A percentile compares a stretch with the other conserved stretches of the same genome.
These are phyloP conservation scores for Moricandia moricandioides DNA, from an alignment of 345 rosid genomes.

Conservation along the genomic window DNA sequence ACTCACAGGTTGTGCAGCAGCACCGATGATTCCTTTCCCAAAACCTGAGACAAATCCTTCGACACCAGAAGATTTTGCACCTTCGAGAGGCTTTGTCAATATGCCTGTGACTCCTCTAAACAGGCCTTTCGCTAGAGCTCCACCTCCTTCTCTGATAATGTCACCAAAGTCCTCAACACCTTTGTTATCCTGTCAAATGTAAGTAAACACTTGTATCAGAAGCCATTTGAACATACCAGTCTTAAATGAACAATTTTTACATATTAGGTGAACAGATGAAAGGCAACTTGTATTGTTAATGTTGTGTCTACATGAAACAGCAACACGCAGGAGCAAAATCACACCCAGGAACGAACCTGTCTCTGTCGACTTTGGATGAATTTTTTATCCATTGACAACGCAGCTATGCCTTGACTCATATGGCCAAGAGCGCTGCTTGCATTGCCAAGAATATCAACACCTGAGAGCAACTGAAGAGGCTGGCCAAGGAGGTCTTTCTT, in stretches of 20 bases:
- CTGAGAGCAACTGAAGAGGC: slow-evolving; percentile 93
- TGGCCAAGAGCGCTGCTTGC: slow-evolving; percentile 99
- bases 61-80: slow-evolving; percentile 92
- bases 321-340: slow-evolving; percentile 10
- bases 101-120: slow-evolving; percentile 99
- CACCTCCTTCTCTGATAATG: slow-evolving; percentile 98
- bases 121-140: slow-evolving; percentile 94
- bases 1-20: slow-evolving; percentile 98
- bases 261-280: slow-evolving; percentile 1
- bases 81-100: slow-evolving; percentile 95
- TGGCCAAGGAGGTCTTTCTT: slow-evolving; percentile 94
- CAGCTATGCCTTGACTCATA: slow-evolving; percentile 99
- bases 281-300: neutral
- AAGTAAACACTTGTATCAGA: slow-evolving; percentile 15
- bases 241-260: neutral
- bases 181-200: slow-evolving; percentile 70
- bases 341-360: slow-evolving; percentile 57
- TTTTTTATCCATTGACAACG: slow-evolving; percentile 94
- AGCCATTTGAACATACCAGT: slow-evolving; percentile 2
- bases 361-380: slow-evolving; percentile 92
- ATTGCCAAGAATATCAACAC: slow-evolving; percentile 95
- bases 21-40: slow-evolving; percentile 97
- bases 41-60: slow-evolving; percentile 98
- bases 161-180: slow-evolving; percentile 96
- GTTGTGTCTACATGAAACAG: slow-evolving; percentile 17